Conservation (phyloP, 192 early-diverging fungal species). For the Obelidium mucronatum region DNA sequence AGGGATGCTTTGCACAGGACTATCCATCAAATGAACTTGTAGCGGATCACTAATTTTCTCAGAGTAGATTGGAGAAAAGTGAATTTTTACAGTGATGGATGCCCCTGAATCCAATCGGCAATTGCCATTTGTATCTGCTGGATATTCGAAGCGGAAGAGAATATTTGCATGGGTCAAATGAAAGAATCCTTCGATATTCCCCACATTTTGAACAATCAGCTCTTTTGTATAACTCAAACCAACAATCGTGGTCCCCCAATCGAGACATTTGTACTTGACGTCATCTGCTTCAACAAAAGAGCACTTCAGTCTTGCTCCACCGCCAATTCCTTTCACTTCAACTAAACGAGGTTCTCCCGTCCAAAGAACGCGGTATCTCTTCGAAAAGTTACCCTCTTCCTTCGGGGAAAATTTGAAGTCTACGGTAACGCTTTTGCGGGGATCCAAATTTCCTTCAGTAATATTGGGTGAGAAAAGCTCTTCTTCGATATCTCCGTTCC, state of each 20-base stretch:
- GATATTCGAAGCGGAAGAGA: slow-evolving; percentile 46
- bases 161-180: slow-evolving; percentile 51
- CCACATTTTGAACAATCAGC: slow-evolving; percentile 53
- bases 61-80: slow-evolving; percentile 37
- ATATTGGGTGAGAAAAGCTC: slow-evolving; percentile 7
- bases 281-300: slow-evolving; percentile 45
- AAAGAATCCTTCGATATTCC: slow-evolving; percentile 55
- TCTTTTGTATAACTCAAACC: slow-evolving; percentile 52
- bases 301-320: slow-evolving; percentile 54
- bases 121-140: slow-evolving; percentile 42
- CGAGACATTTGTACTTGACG: slow-evolving; percentile 46
- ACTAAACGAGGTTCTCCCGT: slow-evolving; percentile 52
- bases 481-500: slow-evolving; percentile 32
- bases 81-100: slow-evolving; percentile 40
- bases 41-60: slow-evolving; percentile 57
- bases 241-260: slow-evolving; percentile 59
- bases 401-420: slow-evolving; percentile 53
- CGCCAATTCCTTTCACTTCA: slow-evolving; percentile 54
- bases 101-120: slow-evolving; percentile 43
- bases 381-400: slow-evolving; percentile 50
- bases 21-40: slow-evolving; percentile 40
- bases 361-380: slow-evolving; percentile 51
- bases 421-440: slow-evolving; percentile 41
- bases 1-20: slow-evolving; percentile 38
- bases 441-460: slow-evolving; percentile 33